A percentile compares a stretch with the other conserved stretches of the same genome.
Conservation (phyloP, 1,284 basidiomycete species). For the Microbotryum silenes-acaulis region DNA sequence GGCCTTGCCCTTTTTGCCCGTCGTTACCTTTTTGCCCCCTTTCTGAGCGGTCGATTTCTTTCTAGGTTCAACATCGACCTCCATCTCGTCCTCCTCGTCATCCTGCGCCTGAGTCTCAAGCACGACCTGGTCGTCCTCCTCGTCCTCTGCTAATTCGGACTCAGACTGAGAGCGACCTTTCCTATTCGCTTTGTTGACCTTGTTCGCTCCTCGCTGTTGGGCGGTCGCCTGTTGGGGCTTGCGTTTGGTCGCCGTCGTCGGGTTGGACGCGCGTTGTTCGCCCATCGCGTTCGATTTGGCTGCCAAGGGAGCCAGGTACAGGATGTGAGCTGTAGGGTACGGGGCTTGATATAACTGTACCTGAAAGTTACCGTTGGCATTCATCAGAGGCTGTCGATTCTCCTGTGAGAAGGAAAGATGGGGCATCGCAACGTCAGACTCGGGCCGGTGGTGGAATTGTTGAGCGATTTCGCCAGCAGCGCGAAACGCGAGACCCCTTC, state of each 20-base stretch:
- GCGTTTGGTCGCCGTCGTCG: not conserved
- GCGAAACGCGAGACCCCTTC: too few relatives aligned
- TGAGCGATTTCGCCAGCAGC: too few relatives aligned
- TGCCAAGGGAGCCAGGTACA: too few relatives aligned
- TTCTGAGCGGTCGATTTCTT: not conserved
- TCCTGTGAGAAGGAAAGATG: too few relatives aligned
- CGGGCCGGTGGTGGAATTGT: too few relatives aligned
- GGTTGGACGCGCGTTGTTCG: not conserved
- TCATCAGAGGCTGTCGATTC: too few relatives aligned
- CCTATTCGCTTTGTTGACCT: not conserved
- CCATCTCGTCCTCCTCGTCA: not conserved
- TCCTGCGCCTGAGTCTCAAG: not conserved
- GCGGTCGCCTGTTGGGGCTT: not conserved
- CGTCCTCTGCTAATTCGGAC: not conserved
- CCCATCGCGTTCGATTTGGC: slow-evolving; percentile 4
- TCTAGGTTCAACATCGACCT: not conserved
- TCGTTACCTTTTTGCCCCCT: not conserved
- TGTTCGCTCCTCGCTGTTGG: not conserved
- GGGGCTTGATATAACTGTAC: too few relatives aligned
- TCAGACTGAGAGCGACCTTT: too few relatives aligned
- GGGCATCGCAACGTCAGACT: too few relatives aligned
- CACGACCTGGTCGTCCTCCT: not conserved
- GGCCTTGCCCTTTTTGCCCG: not conserved
- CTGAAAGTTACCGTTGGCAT: too few relatives aligned
- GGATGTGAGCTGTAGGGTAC: too few relatives aligned